Conservation (phyloP, 306 rosid species). For the Malus orientalis region DNA sequence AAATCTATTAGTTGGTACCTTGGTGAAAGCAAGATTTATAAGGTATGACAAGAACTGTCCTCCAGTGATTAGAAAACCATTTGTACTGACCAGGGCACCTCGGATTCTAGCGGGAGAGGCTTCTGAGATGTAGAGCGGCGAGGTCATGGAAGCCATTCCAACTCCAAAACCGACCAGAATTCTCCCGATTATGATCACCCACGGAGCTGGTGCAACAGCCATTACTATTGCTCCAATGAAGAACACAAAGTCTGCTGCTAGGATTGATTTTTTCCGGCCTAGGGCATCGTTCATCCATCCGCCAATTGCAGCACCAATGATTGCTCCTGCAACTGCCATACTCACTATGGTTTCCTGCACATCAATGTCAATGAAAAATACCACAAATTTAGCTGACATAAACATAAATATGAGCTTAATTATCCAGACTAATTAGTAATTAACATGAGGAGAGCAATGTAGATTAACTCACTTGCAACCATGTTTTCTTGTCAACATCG, state of each 20-base stretch:
- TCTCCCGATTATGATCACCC: slow-evolving; percentile 67
- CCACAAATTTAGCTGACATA: not conserved
- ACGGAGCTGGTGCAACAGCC: slow-evolving; percentile 67
- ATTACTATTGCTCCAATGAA: slow-evolving; percentile 52
- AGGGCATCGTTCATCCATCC: slow-evolving; percentile 73
- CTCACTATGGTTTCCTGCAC: slow-evolving; percentile 79
- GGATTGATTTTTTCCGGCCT: slow-evolving; percentile 56
- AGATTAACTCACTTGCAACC: slow-evolving; percentile 51
- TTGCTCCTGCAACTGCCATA: slow-evolving; percentile 85
- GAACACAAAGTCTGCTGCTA: slow-evolving; percentile 59
- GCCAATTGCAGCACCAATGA: slow-evolving; percentile 87
- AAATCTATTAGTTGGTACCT: slow-evolving; percentile 19
- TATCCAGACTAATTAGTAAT: not conserved
- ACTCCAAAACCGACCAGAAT: slow-evolving; percentile 78
- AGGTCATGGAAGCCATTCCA: slow-evolving; percentile 87
- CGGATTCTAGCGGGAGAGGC: slow-evolving; percentile 73
- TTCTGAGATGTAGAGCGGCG: slow-evolving; percentile 87
- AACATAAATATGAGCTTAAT: not conserved
- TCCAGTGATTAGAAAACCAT: slow-evolving; percentile 63
- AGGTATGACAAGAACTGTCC: slow-evolving; percentile 81
- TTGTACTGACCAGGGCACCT: slow-evolving; percentile 76
- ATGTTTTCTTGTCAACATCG: slow-evolving; percentile 57
- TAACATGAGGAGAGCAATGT: not conserved
- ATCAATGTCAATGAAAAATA: not conserved
- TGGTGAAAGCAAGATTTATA: slow-evolving; percentile 69